These are phyloP conservation scores for Amylostereum areolatum DNA, from an alignment of 1,284 basidiomycete species.

Conservation along the genomic window DNA sequence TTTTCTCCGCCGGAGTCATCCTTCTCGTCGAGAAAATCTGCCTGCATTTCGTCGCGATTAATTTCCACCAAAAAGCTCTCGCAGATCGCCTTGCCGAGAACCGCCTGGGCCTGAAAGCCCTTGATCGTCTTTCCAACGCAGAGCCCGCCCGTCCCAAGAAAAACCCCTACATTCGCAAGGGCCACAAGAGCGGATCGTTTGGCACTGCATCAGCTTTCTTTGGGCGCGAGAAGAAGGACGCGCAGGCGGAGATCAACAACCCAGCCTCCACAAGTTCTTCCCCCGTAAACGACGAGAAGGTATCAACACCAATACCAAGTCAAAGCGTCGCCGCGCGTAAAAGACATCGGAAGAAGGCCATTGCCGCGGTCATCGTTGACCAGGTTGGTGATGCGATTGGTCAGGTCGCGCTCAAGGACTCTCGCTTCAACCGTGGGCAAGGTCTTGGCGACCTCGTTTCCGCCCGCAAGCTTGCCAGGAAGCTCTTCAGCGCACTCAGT, in stretches of 20 bases:
- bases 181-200: slow-evolving; percentile 25
- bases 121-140: slow-evolving; percentile 65
- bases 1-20: slow-evolving; percentile 59
- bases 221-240: slow-evolving; percentile 3
- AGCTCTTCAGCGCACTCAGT: slow-evolving; percentile 66
- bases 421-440: slow-evolving; percentile 50
- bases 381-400: slow-evolving; percentile 65
- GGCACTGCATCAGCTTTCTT: slow-evolving; percentile 25
- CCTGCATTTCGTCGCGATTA: slow-evolving; percentile 71
- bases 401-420: slow-evolving; percentile 66
- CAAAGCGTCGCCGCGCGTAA: slow-evolving; percentile 25
- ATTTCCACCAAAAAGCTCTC: slow-evolving; percentile 69
- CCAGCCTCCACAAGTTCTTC: slow-evolving; percentile 3
- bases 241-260: background rate
- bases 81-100: slow-evolving; percentile 70
- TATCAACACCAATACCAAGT: background rate
- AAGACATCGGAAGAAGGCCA: slow-evolving; percentile 42
- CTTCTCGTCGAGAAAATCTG: slow-evolving; percentile 67
- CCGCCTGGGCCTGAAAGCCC: slow-evolving; percentile 56
- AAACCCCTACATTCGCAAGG: slow-evolving; percentile 27
- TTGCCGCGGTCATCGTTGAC: slow-evolving; percentile 64
- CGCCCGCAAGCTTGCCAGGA: slow-evolving; percentile 67
- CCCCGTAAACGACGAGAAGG: slow-evolving; percentile 12
- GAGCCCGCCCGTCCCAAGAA: slow-evolving; percentile 34
- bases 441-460: slow-evolving; percentile 58